Conservation (phyloP, 257 asterid species). For the Nicotiana tabacum region DNA sequence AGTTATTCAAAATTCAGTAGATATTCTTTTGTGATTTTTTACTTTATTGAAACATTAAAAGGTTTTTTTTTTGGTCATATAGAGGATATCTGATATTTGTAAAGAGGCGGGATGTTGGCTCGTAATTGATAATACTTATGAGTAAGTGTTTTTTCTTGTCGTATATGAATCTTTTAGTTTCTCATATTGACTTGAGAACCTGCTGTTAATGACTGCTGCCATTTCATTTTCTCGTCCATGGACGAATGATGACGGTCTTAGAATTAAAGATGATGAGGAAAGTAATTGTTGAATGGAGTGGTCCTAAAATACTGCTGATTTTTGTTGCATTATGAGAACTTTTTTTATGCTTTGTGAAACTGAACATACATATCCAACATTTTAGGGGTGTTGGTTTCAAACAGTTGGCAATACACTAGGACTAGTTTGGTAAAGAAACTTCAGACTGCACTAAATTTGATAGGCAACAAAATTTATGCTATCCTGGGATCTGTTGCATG, state of each 20-base stretch:
- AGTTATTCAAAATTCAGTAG: not conserved
- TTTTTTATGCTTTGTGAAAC: not conserved
- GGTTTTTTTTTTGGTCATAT: slow-evolving; percentile 14
- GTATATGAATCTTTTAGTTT: not conserved
- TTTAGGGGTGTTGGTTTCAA: not conserved
- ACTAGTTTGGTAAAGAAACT: not conserved
- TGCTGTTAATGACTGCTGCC: not conserved
- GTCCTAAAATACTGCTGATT: not conserved
- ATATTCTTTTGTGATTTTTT: not conserved
- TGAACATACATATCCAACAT: not conserved
- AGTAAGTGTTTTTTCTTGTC: slow-evolving; percentile 44
- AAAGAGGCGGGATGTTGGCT: slow-evolving; percentile 90
- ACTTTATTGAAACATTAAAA: not conserved
- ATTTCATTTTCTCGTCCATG: not conserved
- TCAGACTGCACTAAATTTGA: not conserved
- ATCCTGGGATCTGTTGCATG: not conserved
- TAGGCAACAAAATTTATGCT: not conserved
- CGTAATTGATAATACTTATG: slow-evolving; percentile 87
- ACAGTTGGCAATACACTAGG: not conserved
- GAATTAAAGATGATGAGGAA: not conserved
- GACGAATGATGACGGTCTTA: slow-evolving; percentile 3
- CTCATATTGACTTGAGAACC: not conserved
- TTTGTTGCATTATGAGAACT: not conserved
- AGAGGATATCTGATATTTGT: slow-evolving; percentile 90
- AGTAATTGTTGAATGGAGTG: not conserved